Conservation (phyloP, 176 grass and related monocot species). For the Eleusine indica region DNA sequence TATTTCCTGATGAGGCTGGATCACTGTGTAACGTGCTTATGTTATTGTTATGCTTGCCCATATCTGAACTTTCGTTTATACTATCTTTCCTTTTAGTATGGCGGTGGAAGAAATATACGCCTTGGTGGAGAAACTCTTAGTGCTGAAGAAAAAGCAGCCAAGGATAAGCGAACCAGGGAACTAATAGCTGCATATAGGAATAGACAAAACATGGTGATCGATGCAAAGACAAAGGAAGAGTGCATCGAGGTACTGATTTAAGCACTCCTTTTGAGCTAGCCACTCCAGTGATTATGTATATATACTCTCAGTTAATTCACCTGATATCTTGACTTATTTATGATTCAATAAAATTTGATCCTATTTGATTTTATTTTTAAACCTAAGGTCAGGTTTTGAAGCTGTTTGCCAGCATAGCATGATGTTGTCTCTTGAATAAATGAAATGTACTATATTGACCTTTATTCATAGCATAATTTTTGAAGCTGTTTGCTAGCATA, state of each 20-base stretch:
- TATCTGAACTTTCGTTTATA: conserved; percentile 8
- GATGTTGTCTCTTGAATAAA: conserved; percentile 5
- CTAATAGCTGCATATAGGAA: conserved; percentile 64
- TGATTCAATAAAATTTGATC: background rate
- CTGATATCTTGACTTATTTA: conserved; percentile 1
- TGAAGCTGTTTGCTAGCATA: too few relatives aligned
- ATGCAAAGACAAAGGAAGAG: conserved; percentile 66
- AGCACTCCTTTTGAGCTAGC: background rate
- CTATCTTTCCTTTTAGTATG: conserved; percentile 59
- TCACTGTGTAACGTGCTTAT: background rate
- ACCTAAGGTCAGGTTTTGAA: background rate
- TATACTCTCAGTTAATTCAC: background rate
- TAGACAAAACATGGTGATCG: conserved; percentile 42
- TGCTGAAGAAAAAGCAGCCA: conserved; percentile 62
- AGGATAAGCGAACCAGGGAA: conserved; percentile 60
- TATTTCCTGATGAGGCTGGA: conserved; percentile 21
- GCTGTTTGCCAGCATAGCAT: background rate
- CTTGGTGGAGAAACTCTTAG: conserved; percentile 55
- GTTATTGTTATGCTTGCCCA: background rate
- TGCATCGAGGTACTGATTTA: conserved; percentile 55
- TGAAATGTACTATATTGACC: background rate
- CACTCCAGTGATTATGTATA: background rate
- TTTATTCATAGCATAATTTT: too few relatives aligned
- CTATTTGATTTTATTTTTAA: background rate
- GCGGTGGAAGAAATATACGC: conserved; percentile 68